A percentile compares a stretch with the other conserved stretches of the same genome.
These are phyloP conservation scores for Alternaria infectoria DNA, from an alignment of 2,329 filamentous ascomycete genomes.

Conservation along the genomic window DNA sequence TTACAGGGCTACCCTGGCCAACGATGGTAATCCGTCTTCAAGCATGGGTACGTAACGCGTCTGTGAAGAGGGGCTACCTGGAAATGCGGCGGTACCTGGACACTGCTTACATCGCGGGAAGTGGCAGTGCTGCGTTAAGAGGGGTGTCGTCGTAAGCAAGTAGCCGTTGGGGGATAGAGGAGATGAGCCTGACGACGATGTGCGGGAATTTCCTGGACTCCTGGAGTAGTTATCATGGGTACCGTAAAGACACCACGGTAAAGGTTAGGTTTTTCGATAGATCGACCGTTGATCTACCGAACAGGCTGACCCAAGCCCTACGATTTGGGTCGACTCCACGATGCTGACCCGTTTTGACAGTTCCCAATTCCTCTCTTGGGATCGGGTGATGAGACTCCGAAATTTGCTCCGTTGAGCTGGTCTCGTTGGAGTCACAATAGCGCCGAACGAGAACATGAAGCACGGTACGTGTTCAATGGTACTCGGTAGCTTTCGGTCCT, in stretches of 20 bases:
- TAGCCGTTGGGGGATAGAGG: background rate
- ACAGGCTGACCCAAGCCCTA: background rate
- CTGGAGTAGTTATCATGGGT: background rate
- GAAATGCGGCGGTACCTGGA: background rate
- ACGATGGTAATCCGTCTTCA: background rate
- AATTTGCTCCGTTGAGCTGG: background rate
- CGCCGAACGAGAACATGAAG: background rate
- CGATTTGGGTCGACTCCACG: background rate
- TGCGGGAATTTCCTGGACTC: background rate
- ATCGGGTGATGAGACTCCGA: background rate
- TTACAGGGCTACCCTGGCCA: background rate
- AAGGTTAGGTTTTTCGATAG: background rate
- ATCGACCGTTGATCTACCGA: background rate
- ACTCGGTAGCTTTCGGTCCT: background rate
- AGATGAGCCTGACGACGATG: background rate
- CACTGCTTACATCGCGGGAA: background rate
- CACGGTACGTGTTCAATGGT: background rate
- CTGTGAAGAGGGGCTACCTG: background rate
- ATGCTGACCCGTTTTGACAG: background rate
- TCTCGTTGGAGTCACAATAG: background rate
- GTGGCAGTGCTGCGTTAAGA: background rate
- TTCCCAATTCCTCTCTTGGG: background rate
- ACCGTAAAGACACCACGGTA: background rate
- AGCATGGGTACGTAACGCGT: background rate
- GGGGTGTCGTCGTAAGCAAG: background rate